Percentiles rank a stretch among this genome's conserved stretches.
Evolutionary conservation across 2,329 filamentous ascomycete genomes (phyloP).

Genomic region (Diaporthe velutina): DNA sequence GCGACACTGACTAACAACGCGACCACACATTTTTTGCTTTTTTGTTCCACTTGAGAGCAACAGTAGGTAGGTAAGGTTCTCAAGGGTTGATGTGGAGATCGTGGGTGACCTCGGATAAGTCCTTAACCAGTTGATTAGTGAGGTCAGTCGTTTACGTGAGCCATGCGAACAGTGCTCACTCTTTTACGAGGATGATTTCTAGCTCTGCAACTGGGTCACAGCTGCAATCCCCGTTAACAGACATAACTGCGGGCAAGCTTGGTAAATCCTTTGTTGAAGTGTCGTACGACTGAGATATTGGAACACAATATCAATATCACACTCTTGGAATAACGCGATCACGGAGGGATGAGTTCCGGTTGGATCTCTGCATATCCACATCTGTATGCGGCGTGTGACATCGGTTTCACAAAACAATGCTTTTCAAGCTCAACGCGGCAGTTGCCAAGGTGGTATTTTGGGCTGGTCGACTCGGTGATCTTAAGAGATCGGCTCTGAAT

Average conservation of each 20-base stretch:
- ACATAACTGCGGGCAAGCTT: neutral
- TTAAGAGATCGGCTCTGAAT: neutral
- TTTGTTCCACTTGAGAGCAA: neutral
- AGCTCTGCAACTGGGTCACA: neutral
- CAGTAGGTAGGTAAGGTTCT: no score
- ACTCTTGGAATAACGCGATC: neutral
- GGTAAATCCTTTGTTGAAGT: neutral
- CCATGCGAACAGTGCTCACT: neutral
- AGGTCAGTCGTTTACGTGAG: neutral
- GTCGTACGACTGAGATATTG: neutral
- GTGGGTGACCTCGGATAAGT: no score
- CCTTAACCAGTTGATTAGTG: neutral
- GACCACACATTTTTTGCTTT: no score
- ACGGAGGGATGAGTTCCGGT: neutral
- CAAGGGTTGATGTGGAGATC: neutral
- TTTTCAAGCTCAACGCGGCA: neutral
- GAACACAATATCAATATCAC: no score
- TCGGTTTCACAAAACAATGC: neutral
- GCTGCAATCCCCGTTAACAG: neutral
- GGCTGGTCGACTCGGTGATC: neutral
- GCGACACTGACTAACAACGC: neutral
- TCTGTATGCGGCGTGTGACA: neutral
- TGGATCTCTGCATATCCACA: neutral
- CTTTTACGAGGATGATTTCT: neutral
- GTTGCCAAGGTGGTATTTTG: neutral